These are phyloP conservation scores for Dichotomopilus funicola DNA, from an alignment of 2,329 filamentous ascomycete genomes.

Conservation along the genomic window DNA sequence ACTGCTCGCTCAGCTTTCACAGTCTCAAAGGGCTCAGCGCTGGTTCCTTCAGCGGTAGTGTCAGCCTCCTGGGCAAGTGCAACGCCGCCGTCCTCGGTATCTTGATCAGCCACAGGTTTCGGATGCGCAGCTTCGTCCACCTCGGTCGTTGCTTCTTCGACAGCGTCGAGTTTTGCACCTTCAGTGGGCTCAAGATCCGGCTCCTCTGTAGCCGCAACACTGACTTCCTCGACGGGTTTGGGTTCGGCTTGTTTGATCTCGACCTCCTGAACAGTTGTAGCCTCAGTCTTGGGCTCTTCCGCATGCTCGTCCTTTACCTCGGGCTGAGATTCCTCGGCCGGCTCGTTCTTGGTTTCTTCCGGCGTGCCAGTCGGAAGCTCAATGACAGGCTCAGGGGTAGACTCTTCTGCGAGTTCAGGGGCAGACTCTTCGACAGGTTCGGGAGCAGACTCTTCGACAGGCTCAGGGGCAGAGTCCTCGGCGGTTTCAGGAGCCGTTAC, in stretches of 20 bases:
- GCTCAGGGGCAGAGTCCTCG: not conserved
- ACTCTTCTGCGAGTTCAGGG: not conserved
- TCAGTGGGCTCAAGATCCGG: constrained; percentile 4
- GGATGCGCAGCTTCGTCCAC: no score
- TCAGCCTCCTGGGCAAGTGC: not conserved
- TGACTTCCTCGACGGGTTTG: constrained; percentile 5
- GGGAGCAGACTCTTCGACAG: not conserved
- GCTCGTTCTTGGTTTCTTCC: not conserved
- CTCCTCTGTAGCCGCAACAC: constrained; percentile 7
- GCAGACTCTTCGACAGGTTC: not conserved
- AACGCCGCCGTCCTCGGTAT: no score
- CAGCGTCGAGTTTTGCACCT: not conserved
- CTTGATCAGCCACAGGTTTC: no score
- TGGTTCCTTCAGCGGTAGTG: not conserved
- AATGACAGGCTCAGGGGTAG: not conserved
- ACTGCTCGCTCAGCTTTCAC: not conserved
- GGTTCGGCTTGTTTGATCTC: not conserved
- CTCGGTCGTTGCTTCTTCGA: not conserved
- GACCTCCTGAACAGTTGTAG: not conserved
- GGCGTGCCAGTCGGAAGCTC: not conserved
- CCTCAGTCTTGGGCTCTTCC: constrained; percentile 4
- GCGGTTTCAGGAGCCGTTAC: not conserved
- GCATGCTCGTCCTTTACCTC: constrained; percentile 2
- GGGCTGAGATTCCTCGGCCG: not conserved
- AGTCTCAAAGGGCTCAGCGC: not conserved